Evolutionary conservation across 176 grass and related monocot species (phyloP).

Genomic region (Oryza nivara): DNA sequence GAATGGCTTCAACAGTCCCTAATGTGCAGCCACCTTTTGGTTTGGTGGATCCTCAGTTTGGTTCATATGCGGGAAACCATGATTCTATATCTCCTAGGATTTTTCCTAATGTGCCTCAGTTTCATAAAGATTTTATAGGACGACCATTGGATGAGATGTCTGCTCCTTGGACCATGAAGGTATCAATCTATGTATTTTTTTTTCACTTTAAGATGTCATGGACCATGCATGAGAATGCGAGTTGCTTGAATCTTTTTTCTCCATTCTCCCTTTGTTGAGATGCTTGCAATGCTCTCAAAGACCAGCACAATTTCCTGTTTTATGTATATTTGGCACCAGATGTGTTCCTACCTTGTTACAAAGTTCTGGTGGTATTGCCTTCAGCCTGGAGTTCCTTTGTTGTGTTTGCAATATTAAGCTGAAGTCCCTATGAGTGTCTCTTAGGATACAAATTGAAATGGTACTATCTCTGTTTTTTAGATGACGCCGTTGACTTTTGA

Average conservation of each 20-base stretch:
- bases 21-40: constrained; percentile 63
- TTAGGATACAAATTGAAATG: background rate
- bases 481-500: too few species aligned
- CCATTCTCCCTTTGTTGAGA: background rate
- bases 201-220: background rate
- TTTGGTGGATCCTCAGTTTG: constrained; percentile 69
- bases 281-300: background rate
- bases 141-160: constrained; percentile 64
- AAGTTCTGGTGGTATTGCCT: constrained; percentile 4
- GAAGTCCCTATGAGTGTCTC: constrained; percentile 10
- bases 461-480: too few species aligned
- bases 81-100: constrained; percentile 58
- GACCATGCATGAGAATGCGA: background rate
- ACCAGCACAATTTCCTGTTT: background rate
- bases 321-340: constrained; percentile 17
- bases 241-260: constrained; percentile 20
- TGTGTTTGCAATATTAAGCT: background rate
- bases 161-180: constrained; percentile 65
- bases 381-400: constrained; percentile 6
- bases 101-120: constrained; percentile 48
- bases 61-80: constrained; percentile 56
- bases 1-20: constrained; percentile 49
- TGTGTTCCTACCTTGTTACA: background rate
- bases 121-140: constrained; percentile 69
- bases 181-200: constrained; percentile 29